Conservation (phyloP, 495 filamentous ascomycete genomes). For the Neurospora sp. region DNA sequence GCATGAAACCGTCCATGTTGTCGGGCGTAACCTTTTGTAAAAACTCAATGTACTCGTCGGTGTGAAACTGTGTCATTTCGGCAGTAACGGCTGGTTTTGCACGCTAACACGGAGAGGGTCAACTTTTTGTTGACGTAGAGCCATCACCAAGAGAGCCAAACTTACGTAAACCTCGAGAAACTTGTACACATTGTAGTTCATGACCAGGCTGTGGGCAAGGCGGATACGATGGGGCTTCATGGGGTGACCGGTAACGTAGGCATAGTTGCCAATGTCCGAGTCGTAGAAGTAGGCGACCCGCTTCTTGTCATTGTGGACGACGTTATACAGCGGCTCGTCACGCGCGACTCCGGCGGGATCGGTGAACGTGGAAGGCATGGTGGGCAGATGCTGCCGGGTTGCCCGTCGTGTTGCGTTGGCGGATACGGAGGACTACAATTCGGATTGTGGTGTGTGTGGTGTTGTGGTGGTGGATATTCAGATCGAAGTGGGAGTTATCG, state of each 20-base stretch:
- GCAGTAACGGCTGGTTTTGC: conserved; percentile 92
- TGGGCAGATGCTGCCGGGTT: not conserved
- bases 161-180: conserved; percentile 98
- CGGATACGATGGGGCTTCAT: conserved; percentile 99
- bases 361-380: conserved; percentile 13
- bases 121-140: conserved; percentile 2
- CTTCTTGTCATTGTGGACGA: conserved; percentile 38
- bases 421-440: not conserved
- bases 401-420: not conserved
- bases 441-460: not conserved
- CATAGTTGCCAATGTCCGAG: conserved; percentile 92
- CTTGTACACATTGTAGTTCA: conserved; percentile 98
- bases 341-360: conserved; percentile 26
- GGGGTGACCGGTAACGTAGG: conserved; percentile 94
- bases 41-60: conserved; percentile 98
- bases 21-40: conserved; percentile 92
- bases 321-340: conserved; percentile 19
- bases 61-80: conserved; percentile 99
- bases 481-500: not conserved
- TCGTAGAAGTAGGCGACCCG: conserved; percentile 96
- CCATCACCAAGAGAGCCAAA: conserved; percentile 5
- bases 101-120: conserved; percentile 43
- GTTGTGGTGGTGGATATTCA: not conserved
- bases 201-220: conserved; percentile 91
- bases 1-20: conserved; percentile 90